Evolutionary conservation across 768 basidiomycete genomes (phyloP).

Genomic region (Lactarius hengduanensis): DNA sequence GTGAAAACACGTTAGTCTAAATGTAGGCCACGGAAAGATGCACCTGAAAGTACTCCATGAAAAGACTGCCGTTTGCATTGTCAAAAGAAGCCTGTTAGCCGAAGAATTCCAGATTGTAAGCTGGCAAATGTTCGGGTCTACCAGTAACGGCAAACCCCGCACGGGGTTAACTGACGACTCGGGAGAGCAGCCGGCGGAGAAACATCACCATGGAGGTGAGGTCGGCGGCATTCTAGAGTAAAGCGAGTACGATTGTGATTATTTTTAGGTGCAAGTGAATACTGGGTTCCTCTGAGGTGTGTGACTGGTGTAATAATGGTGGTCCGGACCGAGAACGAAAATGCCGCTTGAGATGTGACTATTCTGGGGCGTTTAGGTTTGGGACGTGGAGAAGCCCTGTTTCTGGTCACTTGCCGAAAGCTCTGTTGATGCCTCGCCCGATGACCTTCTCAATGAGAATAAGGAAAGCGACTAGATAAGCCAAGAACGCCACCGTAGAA

Average conservation of each 20-base stretch:
- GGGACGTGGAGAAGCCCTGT: not conserved
- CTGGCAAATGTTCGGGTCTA: not conserved
- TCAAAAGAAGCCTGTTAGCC: not conserved
- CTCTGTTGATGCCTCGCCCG: not conserved
- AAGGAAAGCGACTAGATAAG: not conserved
- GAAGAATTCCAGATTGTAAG: not conserved
- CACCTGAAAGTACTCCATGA: not conserved
- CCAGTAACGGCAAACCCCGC: not conserved
- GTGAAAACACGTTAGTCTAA: not conserved
- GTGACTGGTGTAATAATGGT: not conserved
- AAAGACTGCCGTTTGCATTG: slow-evolving; percentile 6
- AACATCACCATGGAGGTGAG: not conserved
- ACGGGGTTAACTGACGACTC: not conserved
- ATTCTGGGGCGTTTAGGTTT: not conserved
- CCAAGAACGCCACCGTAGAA: not conserved
- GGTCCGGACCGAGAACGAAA: not conserved
- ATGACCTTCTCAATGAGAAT: not conserved
- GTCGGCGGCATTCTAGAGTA: not conserved
- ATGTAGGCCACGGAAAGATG: not conserved
- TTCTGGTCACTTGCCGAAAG: not conserved
- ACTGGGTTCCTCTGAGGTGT: not conserved
- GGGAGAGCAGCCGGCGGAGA: not conserved
- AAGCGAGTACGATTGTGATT: not conserved
- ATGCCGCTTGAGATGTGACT: not conserved
- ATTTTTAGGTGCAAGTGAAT: not conserved